Base-by-base conservation (phyloP, 306 rosid species). In the Vigna nakashimae region DNA sequence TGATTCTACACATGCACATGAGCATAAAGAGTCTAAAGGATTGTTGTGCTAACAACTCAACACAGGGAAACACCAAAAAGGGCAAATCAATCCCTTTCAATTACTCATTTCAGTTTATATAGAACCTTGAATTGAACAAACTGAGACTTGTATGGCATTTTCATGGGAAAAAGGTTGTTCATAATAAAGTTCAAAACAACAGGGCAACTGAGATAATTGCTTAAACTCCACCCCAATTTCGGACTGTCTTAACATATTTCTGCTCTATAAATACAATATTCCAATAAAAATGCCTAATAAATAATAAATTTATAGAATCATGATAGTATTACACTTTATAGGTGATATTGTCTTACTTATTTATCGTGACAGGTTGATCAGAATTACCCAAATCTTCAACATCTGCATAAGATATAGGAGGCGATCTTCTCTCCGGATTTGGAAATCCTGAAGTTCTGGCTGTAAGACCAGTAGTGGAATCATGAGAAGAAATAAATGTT, bases 371-470 rank as follows among this genome's bases (percentile, higher is more conserved):
- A 75, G 73, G 74, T 80, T 89, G 90, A 76, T 65, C 65, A 30
- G 79, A 73, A 79, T 72, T 65, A 58, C 87, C 75, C 22, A 71
- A 82, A 49, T 11, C 82, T 63, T 78, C 87, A 43, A 68, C 62
- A 55, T 84, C 90, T 8, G 80, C 79, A 67, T 86, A 78, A 38
- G 83, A 32, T 58, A 80, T 38, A 51, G 87, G 80, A 82, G 89
- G 88, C 15, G 86, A 78, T 51, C 81, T 74, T 76, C 83, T 76
- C 76, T 82, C 82, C 8, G 75, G 83, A 51, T 79, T 76, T 2
- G 84, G 93, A 76, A 69, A 72, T 75, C 88, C 64, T 70, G 90
- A 76, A 84, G 82, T 81, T 84, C 82, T 83, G 80, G 82, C 87
- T 48, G 88, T 79, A 73, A 83, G 50, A 50, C 87, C 84, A 59